Conservation (phyloP, 768 basidiomycete genomes). For the Thelephora aurantiotincta region DNA sequence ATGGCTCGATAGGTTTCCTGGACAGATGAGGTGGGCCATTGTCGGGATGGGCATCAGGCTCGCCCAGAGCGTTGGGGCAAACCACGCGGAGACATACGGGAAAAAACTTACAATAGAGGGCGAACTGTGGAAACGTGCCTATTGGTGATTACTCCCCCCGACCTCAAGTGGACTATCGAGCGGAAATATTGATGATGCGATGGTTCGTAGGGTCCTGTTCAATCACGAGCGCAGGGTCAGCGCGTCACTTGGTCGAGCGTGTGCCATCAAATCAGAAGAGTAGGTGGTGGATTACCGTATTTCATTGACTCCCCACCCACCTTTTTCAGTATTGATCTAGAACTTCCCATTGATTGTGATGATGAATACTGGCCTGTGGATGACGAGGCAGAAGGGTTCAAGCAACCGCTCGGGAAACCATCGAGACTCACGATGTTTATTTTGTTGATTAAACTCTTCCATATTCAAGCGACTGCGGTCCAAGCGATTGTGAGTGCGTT, state of each 20-base stretch:
- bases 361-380: conserved; percentile 58
- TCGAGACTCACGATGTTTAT: conserved; percentile 44
- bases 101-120: conserved; percentile 34
- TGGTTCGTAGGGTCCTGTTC: conserved; percentile 26
- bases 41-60: conserved; percentile 34
- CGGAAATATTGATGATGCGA: not conserved
- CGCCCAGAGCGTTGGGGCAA: conserved; percentile 60
- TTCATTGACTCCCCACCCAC: conserved; percentile 3
- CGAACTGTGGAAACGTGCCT: conserved; percentile 69
- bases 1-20: conserved; percentile 3
- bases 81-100: conserved; percentile 45
- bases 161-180: too few species aligned
- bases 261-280: conserved; percentile 61
- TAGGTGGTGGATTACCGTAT: conserved; percentile 17
- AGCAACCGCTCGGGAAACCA: conserved; percentile 45
- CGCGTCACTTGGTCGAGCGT: conserved; percentile 42
- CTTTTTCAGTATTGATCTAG: conserved; percentile 47
- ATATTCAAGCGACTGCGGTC: conserved; percentile 46
- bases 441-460: conserved; percentile 37
- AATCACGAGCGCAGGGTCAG: conserved; percentile 29
- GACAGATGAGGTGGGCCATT: conserved; percentile 6
- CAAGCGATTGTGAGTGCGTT: conserved; percentile 21
- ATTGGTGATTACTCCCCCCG: too few species aligned
- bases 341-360: conserved; percentile 48
- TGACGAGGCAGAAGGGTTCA: conserved; percentile 38